A percentile compares a stretch with the other conserved stretches of the same genome.
These are phyloP conservation scores for Gracilaria domingensis DNA, from an alignment of 23 red algal genomes.

Conservation along the genomic window DNA sequence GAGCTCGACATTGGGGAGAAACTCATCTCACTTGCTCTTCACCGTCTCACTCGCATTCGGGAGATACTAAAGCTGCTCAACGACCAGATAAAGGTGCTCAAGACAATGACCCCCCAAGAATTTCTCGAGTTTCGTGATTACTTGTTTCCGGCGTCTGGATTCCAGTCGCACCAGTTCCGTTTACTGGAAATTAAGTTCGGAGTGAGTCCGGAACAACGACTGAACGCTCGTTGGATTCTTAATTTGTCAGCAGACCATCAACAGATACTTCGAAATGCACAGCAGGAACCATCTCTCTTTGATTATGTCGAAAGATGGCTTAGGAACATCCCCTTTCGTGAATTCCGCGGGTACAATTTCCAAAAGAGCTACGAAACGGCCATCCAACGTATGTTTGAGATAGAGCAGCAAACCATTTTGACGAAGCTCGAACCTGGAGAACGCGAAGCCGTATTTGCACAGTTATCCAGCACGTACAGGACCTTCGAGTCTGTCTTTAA, in stretches of 20 bases:
- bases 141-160: conserved; percentile 97
- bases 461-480: conserved; percentile 73
- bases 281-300: conserved; percentile 88
- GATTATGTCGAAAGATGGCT: conserved; percentile 97
- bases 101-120: conserved; percentile 99
- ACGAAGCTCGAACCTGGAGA: conserved; percentile 58
- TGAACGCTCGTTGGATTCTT: conserved; percentile 82
- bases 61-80: conserved; percentile 94
- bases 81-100: conserved; percentile 93
- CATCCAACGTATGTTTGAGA: conserved; percentile 85
- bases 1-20: conserved; percentile 91
- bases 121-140: conserved; percentile 99
- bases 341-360: conserved; percentile 95
- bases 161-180: conserved; percentile 96
- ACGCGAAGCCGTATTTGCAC: conserved; percentile 54
- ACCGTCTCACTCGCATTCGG: conserved; percentile 89
- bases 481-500: conserved; percentile 89
- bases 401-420: conserved; percentile 81
- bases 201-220: conserved; percentile 77
- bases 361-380: conserved; percentile 83
- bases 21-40: conserved; percentile 85
- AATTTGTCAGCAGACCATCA: conserved; percentile 80
- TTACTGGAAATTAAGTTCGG: conserved; percentile 95
- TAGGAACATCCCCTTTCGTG: conserved; percentile 92
- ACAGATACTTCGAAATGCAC: conserved; percentile 71